phyloP scores from a whole-genome alignment of 306 rosid genomes.

The Gynostemma pentaphyllum region DNA sequence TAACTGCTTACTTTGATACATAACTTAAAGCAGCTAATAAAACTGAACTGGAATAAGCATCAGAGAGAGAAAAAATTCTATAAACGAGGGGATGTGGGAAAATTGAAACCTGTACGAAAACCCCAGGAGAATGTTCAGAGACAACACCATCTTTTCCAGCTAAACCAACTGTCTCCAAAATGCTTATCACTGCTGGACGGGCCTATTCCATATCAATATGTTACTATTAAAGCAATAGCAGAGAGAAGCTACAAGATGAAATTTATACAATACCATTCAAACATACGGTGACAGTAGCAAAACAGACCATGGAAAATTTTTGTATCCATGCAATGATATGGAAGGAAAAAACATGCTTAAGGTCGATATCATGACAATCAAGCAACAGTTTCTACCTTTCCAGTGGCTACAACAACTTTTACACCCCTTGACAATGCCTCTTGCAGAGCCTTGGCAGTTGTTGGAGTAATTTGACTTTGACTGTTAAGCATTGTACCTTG shows the following conservation, averaged over 20 bases:
- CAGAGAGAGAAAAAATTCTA: not conserved
- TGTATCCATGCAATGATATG: no score
- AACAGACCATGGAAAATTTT: not conserved
- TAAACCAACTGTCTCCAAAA: conserved; percentile 56
- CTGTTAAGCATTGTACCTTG: conserved; percentile 86
- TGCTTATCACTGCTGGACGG: conserved; percentile 71
- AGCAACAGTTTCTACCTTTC: conserved; percentile 55
- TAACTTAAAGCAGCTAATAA: not conserved
- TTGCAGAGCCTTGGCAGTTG: conserved; percentile 59
- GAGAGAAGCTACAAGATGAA: not conserved
- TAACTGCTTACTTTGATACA: not conserved
- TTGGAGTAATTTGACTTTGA: conserved; percentile 55
- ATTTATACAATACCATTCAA: not conserved
- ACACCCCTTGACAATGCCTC: conserved; percentile 78
- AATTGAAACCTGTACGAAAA: conserved; percentile 72
- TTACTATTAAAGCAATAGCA: not conserved
- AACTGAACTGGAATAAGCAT: not conserved
- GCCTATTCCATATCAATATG: conserved; percentile 39
- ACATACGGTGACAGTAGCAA: not conserved
- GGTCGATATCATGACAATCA: conserved; percentile 1
- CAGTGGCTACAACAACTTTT: conserved; percentile 90
- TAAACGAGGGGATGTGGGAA: not conserved
- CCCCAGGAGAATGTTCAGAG: conserved; percentile 80
- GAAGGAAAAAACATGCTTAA: not conserved
- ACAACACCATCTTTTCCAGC: conserved; percentile 81